These are phyloP conservation scores for Meyerozyma carpophila DNA, from an alignment of 1,139 yeast species.

Conservation along the genomic window DNA sequence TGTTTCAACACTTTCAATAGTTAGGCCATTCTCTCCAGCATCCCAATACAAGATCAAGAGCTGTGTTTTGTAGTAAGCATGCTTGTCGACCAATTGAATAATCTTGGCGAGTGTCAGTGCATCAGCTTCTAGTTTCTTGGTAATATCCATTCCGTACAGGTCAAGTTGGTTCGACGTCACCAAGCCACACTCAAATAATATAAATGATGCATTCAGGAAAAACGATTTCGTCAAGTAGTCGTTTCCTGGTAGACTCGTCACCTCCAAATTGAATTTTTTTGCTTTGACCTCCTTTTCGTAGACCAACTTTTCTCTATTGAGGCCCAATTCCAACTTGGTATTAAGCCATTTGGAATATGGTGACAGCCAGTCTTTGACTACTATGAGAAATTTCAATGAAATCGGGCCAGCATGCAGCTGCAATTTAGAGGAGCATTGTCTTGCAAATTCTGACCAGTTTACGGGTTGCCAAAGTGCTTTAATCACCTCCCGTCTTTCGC, in stretches of 20 bases:
- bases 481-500: slow-evolving; percentile 27
- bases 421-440: slow-evolving; percentile 18
- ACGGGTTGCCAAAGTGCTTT: slow-evolving; percentile 39
- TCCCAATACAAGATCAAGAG: slow-evolving; percentile 40
- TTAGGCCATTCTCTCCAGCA: slow-evolving; percentile 15
- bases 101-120: slow-evolving; percentile 33
- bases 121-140: slow-evolving; percentile 31
- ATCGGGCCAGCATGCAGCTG: slow-evolving; percentile 15
- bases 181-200: slow-evolving; percentile 46
- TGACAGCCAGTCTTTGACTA: slow-evolving; percentile 41
- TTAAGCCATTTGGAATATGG: slow-evolving; percentile 44
- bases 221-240: slow-evolving; percentile 28
- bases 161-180: slow-evolving; percentile 8
- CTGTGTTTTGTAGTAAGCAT: slow-evolving; percentile 29
- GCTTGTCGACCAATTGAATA: slow-evolving; percentile 28
- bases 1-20: slow-evolving; percentile 12
- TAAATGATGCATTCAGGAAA: slow-evolving; percentile 33
- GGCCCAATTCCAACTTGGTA: slow-evolving; percentile 30
- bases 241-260: slow-evolving; percentile 37
- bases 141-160: slow-evolving; percentile 6
- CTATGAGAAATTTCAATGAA: slow-evolving; percentile 28
- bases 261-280: slow-evolving; percentile 19
- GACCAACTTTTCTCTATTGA: slow-evolving; percentile 19
- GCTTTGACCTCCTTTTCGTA: slow-evolving; percentile 22
- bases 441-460: slow-evolving; percentile 21